These are phyloP conservation scores for Myochromella boudieri DNA, from an alignment of 768 basidiomycete genomes.

Conservation along the genomic window DNA sequence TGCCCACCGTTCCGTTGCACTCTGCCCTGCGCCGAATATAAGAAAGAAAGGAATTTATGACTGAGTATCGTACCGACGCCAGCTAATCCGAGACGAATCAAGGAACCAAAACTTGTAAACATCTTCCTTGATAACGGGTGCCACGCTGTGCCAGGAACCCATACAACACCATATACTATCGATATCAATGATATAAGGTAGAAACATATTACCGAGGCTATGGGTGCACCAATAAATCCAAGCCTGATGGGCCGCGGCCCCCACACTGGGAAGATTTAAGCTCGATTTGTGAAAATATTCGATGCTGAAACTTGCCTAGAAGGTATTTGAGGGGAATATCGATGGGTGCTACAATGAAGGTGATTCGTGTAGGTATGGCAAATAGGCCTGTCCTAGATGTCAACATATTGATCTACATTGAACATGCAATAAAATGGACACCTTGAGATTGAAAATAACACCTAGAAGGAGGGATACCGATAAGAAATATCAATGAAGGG, in stretches of 20 bases:
- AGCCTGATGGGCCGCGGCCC: slow-evolving; percentile 74
- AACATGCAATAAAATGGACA: slow-evolving; percentile 18
- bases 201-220: slow-evolving; percentile 84
- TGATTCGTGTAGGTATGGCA: slow-evolving; percentile 79
- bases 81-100: slow-evolving; percentile 75
- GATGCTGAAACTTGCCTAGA: slow-evolving; percentile 60
- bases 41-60: not conserved
- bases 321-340: slow-evolving; percentile 82
- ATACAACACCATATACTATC: slow-evolving; percentile 59
- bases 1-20: slow-evolving; percentile 93
- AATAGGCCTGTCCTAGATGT: slow-evolving; percentile 59
- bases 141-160: slow-evolving; percentile 74
- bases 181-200: slow-evolving; percentile 70
- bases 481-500: not conserved
- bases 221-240: slow-evolving; percentile 90
- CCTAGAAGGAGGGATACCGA: slow-evolving; percentile 26
- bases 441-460: slow-evolving; percentile 87
- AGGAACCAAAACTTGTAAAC: slow-evolving; percentile 62
- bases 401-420: not conserved
- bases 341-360: slow-evolving; percentile 76
- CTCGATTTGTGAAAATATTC: not conserved
- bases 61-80: slow-evolving; percentile 67
- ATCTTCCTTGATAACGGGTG: slow-evolving; percentile 63
- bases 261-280: slow-evolving; percentile 53
- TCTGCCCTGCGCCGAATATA: slow-evolving; percentile 48